Evolutionary conservation across 2,329 filamentous ascomycete species (phyloP).

Genomic region (Colletotrichum sidae): DNA sequence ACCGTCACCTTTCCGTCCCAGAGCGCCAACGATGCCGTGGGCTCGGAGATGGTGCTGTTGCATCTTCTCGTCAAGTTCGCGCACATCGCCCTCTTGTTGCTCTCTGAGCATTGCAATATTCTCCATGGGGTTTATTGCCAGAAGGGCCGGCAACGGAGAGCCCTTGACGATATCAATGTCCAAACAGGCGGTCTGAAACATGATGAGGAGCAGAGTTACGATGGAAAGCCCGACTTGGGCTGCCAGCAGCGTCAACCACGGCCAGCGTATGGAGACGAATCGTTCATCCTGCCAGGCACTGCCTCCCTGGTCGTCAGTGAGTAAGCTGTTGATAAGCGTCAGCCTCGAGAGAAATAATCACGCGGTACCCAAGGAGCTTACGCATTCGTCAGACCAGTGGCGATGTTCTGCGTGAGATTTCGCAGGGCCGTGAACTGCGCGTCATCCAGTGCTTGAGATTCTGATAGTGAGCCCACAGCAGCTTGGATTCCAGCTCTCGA

Average conservation of each 20-base stretch:
- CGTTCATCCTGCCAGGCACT: slow-evolving; percentile 24
- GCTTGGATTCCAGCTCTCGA: slow-evolving; percentile 11
- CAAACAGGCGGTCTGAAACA: slow-evolving; percentile 15
- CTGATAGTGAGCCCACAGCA: not conserved
- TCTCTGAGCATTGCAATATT: slow-evolving; percentile 5
- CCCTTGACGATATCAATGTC: slow-evolving; percentile 31
- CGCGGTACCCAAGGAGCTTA: not conserved
- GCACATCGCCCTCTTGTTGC: not conserved
- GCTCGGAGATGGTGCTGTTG: too few relatives aligned
- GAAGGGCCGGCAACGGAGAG: slow-evolving; percentile 19
- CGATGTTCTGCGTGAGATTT: slow-evolving; percentile 26
- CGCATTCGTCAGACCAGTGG: slow-evolving; percentile 25
- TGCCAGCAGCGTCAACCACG: slow-evolving; percentile 24
- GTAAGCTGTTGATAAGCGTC: not conserved
- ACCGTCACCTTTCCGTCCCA: too few relatives aligned
- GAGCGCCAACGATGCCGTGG: too few relatives aligned
- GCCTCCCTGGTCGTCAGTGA: slow-evolving; percentile 11
- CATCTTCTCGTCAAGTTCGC: too few relatives aligned
- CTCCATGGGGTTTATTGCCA: slow-evolving; percentile 13
- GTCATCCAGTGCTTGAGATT: slow-evolving; percentile 27
- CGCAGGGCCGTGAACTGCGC: slow-evolving; percentile 5
- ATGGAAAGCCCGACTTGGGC: slow-evolving; percentile 25
- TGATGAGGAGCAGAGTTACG: slow-evolving; percentile 12
- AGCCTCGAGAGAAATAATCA: not conserved
- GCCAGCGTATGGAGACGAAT: slow-evolving; percentile 23